These are phyloP conservation scores for Berkeleyomyces basicola DNA, from an alignment of 2,329 filamentous ascomycete species.

Conservation along the genomic window DNA sequence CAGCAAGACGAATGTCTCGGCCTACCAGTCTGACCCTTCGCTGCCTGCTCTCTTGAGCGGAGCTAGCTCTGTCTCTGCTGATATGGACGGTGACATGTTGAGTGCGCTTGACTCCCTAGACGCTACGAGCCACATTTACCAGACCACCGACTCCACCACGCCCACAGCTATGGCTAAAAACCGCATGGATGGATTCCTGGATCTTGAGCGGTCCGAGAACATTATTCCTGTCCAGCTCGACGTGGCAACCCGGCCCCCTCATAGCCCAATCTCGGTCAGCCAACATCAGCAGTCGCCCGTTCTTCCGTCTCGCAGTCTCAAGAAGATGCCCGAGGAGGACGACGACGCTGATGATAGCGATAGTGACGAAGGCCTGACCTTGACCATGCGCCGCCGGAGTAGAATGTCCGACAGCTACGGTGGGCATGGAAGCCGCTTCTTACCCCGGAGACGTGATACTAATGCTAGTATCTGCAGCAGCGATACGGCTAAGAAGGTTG, in stretches of 20 bases:
- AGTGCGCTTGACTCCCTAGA: slow-evolving; percentile 31
- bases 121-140: slow-evolving; percentile 27
- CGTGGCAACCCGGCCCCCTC: slow-evolving; percentile 12
- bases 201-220: slow-evolving; percentile 17
- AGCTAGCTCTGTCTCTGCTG: slow-evolving; percentile 46
- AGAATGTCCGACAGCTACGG: slow-evolving; percentile 6
- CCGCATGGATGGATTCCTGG: slow-evolving; percentile 26
- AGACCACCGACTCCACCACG: slow-evolving; percentile 37
- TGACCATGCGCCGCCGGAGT: slow-evolving; percentile 12
- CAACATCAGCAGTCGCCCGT: background rate
- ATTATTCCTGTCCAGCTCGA: slow-evolving; percentile 19
- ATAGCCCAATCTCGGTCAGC: slow-evolving; percentile 1
- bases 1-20: slow-evolving; percentile 28
- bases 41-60: slow-evolving; percentile 46
- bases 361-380: slow-evolving; percentile 15
- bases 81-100: slow-evolving; percentile 44
- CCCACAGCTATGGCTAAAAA: slow-evolving; percentile 36
- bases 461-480: slow-evolving; percentile 14
- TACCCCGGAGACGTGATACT: slow-evolving; percentile 12
- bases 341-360: slow-evolving; percentile 14
- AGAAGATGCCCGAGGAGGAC: slow-evolving; percentile 5
- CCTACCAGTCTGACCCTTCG: slow-evolving; percentile 47
- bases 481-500: slow-evolving; percentile 14
- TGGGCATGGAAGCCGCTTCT: slow-evolving; percentile 3
- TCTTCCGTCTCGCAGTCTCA: background rate